Evolutionary conservation across 495 filamentous ascomycete species (phyloP), one percentile per base, ranked within the genome.

Genomic region (Penicillium riverlandense): DNA sequence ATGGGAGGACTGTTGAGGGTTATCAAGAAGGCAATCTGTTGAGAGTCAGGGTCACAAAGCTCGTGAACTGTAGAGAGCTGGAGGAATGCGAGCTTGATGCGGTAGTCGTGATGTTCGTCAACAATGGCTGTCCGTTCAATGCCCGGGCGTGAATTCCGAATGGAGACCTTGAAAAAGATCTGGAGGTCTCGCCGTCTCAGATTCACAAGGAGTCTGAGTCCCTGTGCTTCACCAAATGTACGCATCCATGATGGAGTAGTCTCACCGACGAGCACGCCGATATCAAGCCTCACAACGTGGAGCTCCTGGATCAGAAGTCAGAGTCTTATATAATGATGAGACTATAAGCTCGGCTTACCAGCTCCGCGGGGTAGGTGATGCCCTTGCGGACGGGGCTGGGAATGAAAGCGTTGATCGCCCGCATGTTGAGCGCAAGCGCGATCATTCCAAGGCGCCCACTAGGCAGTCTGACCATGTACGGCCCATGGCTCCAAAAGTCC

Each of bases 1-100:
- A 75, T 48, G 0, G 90, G 84, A 5, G 92, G 81, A 29, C 72
- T 75, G 6, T 77, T 68, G 15, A 92, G 57, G 1, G 76, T 59
- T 11, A 88, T 77, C 9, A 88, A 53, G 5, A 67, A 59, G 4
- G 62, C 63, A 0, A 88, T 55, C 0, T 55, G 53, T 29, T 71
- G 63, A 0, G 58, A 53, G 0, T 48, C 33, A 4, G 59, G 38
- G 11, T 69, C 55, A 1, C 52, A 37, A 1, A 71, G 53, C 38
- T 75, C 67, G 46, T 79, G 64, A 1, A 95, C 65, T 3, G 63
- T 63, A 22, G 74, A 62, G 30, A 92, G 52, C 35, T 85, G 79
- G 15, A 65, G 49, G 46, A 96, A 83, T 11, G 76, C 78, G 2
- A 96, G 72, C 2, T 68, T 72, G 30, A 88, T 64, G 27, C 74